Evolutionary conservation across 495 filamentous ascomycete genomes (phyloP), one percentile per base, ranked within the genome.

Genomic region (Penicillium canariense): DNA sequence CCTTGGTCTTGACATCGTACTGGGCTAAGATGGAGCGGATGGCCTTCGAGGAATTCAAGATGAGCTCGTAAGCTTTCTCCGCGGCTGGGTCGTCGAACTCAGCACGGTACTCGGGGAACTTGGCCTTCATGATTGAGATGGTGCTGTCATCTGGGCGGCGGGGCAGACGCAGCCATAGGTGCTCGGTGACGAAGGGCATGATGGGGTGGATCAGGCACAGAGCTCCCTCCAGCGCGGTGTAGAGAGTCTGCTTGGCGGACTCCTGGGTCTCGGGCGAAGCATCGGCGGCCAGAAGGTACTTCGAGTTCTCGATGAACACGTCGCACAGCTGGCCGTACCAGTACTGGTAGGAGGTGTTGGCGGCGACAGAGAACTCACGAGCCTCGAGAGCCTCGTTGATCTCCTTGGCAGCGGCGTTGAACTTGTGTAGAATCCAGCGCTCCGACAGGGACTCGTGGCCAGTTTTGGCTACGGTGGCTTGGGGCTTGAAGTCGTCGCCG

Each of bases 391-490:
- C 75, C 52, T 84, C 76, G 69, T 92, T 90, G 55, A 91, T 81
- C 32, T 85, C 84, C 71, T 86, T 87, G n/a, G 85, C 77, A 15
- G 89, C 86, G 20, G 54, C 63, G 62, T 87, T 90, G 73, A 91
- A 77, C 69, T 90, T 88, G 74, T 91, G 84, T 54, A 96, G 68
- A 53, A 96, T 92, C 90, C 90, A 96, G 47, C 84, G 80, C 72
- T 96, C 90, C 2, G 89, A 81, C 28, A 91, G 77, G 20, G 83
- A 84, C 60, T 89, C 84, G 32, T 82, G 77, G 48, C 86, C 84
- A 25, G 84, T 85, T 62, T 84, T 81, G 12, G 70, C 66, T 25
- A 66, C 67, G 8, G 76, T 77, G 28, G 77, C 62, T 52, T 76
- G 77, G 27, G 90, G 90, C 35, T 81, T 77, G 66, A 89, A 94